Evolutionary conservation across 176 grass and related monocot species (phyloP).

Genomic region (Phyllostachys edulis): DNA sequence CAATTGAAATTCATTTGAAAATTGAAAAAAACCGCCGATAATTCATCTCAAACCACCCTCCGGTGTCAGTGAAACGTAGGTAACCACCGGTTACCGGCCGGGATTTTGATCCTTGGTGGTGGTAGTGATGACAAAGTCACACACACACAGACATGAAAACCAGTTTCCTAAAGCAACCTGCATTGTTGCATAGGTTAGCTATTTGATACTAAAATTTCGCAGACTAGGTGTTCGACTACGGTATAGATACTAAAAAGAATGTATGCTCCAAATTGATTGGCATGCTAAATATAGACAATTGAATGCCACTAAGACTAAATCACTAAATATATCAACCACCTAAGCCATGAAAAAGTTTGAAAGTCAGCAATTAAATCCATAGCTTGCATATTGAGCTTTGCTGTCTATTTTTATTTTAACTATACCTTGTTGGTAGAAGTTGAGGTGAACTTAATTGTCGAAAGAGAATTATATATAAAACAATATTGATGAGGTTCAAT

Average conservation of each 20-base stretch:
- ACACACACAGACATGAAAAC: not conserved
- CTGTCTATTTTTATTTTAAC: not conserved
- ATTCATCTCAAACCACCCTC: too few species aligned
- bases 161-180: not conserved
- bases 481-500: not conserved
- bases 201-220: conserved; percentile 2
- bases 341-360: not conserved
- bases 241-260: not conserved
- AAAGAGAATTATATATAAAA: not conserved
- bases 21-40: too few species aligned
- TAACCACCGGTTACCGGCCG: too few species aligned
- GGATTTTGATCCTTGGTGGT: too few species aligned
- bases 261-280: conserved; percentile 10
- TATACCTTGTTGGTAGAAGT: not conserved
- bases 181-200: not conserved
- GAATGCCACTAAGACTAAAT: not conserved
- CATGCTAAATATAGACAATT: not conserved
- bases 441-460: not conserved
- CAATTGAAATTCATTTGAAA: too few species aligned
- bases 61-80: too few species aligned
- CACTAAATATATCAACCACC: not conserved
- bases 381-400: not conserved
- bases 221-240: not conserved
- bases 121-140: not conserved
- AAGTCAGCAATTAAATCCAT: not conserved